Percentiles rank a stretch among this genome's conserved stretches.
Conservation (phyloP, 805 yeast genomes). For the Wickerhamomyces alni region DNA sequence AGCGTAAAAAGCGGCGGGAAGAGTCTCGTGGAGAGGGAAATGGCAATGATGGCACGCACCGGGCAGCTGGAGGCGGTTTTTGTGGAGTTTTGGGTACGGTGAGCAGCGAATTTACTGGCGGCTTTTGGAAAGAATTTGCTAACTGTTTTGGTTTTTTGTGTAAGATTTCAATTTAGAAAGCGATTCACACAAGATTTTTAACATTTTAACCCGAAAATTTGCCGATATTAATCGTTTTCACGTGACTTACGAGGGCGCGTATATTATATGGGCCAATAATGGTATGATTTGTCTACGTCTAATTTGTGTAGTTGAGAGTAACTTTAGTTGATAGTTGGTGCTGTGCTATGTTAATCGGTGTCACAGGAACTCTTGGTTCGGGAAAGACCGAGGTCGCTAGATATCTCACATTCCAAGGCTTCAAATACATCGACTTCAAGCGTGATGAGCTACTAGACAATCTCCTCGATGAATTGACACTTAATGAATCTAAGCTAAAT, state of each 20-base stretch:
- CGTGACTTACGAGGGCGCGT: too few species aligned
- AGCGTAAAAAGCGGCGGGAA: neutral
- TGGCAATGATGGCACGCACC: neutral
- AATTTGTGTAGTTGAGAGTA: too few species aligned
- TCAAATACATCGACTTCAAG: slow-evolving; percentile 29
- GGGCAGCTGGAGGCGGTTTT: too few species aligned
- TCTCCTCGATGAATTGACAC: slow-evolving; percentile 11
- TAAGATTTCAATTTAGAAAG: too few species aligned
- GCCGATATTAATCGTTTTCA: too few species aligned
- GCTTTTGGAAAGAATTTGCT: neutral
- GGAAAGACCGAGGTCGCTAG: slow-evolving; percentile 62
- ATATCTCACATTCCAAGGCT: slow-evolving; percentile 51
- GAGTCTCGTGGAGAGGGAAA: neutral
- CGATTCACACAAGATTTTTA: too few species aligned
- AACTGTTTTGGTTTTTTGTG: neutral
- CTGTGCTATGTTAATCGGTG: slow-evolving; percentile 57
- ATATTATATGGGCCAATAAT: too few species aligned
- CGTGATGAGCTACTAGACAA: slow-evolving; percentile 1
- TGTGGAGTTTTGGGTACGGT: too few species aligned
- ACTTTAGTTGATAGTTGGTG: neutral
- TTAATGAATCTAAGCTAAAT: slow-evolving; percentile 9
- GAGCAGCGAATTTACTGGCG: neutral
- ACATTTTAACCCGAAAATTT: too few species aligned
- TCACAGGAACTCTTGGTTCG: slow-evolving; percentile 63
- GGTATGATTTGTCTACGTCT: too few species aligned